These are phyloP conservation scores for Cryptococcus deneoformans DNA, from an alignment of 1,284 basidiomycete species.

Conservation along the genomic window DNA sequence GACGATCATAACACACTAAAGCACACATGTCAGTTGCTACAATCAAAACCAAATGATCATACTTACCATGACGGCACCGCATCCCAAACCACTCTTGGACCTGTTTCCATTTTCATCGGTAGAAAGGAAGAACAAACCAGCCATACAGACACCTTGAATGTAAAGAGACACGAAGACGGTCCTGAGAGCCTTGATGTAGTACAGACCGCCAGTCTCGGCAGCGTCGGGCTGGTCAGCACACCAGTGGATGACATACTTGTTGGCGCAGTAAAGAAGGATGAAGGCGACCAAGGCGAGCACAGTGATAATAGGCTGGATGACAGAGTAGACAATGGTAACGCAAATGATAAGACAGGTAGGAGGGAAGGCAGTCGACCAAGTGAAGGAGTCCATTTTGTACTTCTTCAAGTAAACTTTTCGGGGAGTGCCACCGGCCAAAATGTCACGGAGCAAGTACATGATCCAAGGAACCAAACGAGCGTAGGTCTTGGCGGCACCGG, in stretches of 20 bases:
- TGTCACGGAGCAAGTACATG: conserved; percentile 80
- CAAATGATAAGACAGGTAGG: conserved; percentile 41
- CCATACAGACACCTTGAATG: conserved; percentile 45
- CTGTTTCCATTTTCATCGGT: conserved; percentile 30
- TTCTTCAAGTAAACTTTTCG: conserved; percentile 53
- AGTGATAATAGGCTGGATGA: conserved; percentile 49
- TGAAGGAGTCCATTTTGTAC: conserved; percentile 39
- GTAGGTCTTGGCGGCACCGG: conserved; percentile 74
- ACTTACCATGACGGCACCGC: conserved; percentile 46
- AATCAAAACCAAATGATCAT: not conserved
- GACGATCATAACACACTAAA: conserved; percentile 32
- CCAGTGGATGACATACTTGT: conserved; percentile 50
- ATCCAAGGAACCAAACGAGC: conserved; percentile 71
- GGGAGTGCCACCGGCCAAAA: conserved; percentile 86
- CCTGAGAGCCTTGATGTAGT: conserved; percentile 48
- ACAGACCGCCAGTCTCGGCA: conserved; percentile 49
- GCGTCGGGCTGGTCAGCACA: conserved; percentile 45
- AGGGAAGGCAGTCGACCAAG: conserved; percentile 42
- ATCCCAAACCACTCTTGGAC: conserved; percentile 39
- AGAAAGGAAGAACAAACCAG: conserved; percentile 48
- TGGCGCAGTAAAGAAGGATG: conserved; percentile 42
- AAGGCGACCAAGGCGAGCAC: conserved; percentile 40
- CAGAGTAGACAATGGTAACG: conserved; percentile 48
- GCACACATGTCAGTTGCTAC: not conserved
- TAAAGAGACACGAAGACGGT: conserved; percentile 49